Evolutionary conservation across 169 alveolate species (phyloP), one percentile per base, ranked within the genome.

Genomic region (Cryptosporidium xiaoi): DNA sequence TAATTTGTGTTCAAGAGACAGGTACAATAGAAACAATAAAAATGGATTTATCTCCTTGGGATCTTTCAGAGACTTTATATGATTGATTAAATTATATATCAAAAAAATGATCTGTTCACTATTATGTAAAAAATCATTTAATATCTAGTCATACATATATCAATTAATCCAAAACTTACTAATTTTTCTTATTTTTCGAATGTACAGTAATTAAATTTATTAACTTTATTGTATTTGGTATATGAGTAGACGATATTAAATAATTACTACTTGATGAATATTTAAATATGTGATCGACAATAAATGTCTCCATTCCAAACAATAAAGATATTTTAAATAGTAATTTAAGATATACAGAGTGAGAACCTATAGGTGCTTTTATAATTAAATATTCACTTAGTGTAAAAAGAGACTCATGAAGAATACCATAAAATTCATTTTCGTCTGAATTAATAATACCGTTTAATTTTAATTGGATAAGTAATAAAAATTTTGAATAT

Each of bases 291-390:
- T 40, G 36, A n/a, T 77, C 83, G 8, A 66, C 36, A 33, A 69
- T 69, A 56, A 16, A 31, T 31, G 51, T 48, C 8, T 56, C 56
- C 31, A 77, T 46, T n/a, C 87, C 87, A 77, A 77, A 60, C 64
- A 62, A 5, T 24, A 62, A 16, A 1, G 87, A 56, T 56, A 62
- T 62, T 77, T 62, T 77, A 29, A 60, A 77, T n/a, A 77, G 7
- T 3, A 77, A 33, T 44, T 77, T 77, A 18, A 77, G 69, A 36
- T 77, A 77, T 13, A 48, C 44, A 29, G 77, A 77, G 40, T 77
- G 87, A 10, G 87, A 65, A 15, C 87, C 87, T 40, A 77, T 33
- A 34, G 87, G 87, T 16, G 87, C 46, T 20, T 77, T 77, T 56
- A 77, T 60, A n/a, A 77, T 44, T 20, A 77, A 48, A 40, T 60